A percentile compares a stretch with the other conserved stretches of the same genome.
Conservation (phyloP, 2,329 filamentous ascomycete species). For the Macroventuria anomochaeta region DNA sequence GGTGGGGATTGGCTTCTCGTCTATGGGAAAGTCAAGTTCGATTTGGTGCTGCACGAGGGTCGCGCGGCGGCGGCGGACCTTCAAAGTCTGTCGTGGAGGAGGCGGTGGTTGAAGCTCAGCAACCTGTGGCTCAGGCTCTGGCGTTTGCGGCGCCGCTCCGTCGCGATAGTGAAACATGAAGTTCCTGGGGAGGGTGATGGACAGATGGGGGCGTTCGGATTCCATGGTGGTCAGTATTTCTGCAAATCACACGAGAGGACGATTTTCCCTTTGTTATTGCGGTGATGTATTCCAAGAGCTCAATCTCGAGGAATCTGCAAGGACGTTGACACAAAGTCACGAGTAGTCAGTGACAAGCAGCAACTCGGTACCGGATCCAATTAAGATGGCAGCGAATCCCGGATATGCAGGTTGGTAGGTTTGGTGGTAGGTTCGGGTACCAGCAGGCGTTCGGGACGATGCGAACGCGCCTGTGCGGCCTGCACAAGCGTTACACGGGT, state of each 20-base stretch:
- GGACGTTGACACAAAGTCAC: slow-evolving; percentile 25
- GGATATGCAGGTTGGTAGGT: slow-evolving; percentile 37
- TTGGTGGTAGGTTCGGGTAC: slow-evolving; percentile 29
- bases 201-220: slow-evolving; percentile 54
- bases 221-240: slow-evolving; percentile 42
- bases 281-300: slow-evolving; percentile 15
- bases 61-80: slow-evolving; percentile 56
- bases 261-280: slow-evolving; percentile 17
- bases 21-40: slow-evolving; percentile 35
- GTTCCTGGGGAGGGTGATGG: slow-evolving; percentile 58
- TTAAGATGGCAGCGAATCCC: slow-evolving; percentile 17
- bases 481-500: slow-evolving; percentile 43
- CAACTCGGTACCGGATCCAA: slow-evolving; percentile 20
- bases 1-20: slow-evolving; percentile 53
- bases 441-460: slow-evolving; percentile 41
- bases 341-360: slow-evolving; percentile 22
- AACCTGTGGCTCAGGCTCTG: slow-evolving; percentile 51
- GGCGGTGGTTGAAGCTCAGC: slow-evolving; percentile 51
- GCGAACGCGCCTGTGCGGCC: slow-evolving; percentile 46
- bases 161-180: slow-evolving; percentile 59
- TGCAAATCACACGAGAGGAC: slow-evolving; percentile 3
- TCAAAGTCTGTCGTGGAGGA: slow-evolving; percentile 56
- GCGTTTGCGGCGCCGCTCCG: slow-evolving; percentile 53
- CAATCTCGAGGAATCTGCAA: slow-evolving; percentile 35
- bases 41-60: slow-evolving; percentile 37